These are phyloP conservation scores for Lachancea quebecensis DNA, from an alignment of 805 yeast genomes.

Conservation along the genomic window DNA sequence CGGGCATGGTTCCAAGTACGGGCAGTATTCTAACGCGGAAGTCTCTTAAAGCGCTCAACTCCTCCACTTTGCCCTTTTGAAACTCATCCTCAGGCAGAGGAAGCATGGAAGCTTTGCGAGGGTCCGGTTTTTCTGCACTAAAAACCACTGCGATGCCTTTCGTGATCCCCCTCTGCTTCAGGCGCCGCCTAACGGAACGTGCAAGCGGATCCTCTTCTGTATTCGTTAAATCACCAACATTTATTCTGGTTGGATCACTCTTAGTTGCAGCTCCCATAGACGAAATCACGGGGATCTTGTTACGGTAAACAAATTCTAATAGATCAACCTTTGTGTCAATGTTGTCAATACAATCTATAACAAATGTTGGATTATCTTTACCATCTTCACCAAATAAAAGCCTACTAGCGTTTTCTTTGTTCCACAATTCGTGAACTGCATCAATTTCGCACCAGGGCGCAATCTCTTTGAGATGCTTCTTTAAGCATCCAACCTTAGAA, in stretches of 20 bases:
- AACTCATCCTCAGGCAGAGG: conserved; percentile 81
- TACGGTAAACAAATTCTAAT: conserved; percentile 59
- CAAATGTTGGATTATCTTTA: conserved; percentile 53
- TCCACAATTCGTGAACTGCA: conserved; percentile 73
- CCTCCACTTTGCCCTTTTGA: conserved; percentile 76
- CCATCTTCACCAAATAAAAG: conserved; percentile 44
- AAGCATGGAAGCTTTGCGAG: conserved; percentile 78
- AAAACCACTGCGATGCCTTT: conserved; percentile 80
- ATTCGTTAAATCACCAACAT: conserved; percentile 78
- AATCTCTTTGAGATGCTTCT: conserved; percentile 55
- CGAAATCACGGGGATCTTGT: conserved; percentile 63
- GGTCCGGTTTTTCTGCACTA: conserved; percentile 95
- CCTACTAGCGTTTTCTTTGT: conserved; percentile 53
- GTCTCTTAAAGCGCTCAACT: conserved; percentile 77
- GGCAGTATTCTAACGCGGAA: conserved; percentile 94
- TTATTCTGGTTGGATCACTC: conserved; percentile 88
- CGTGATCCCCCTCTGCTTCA: conserved; percentile 70
- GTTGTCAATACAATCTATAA: conserved; percentile 94
- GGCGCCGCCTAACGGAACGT: conserved; percentile 74
- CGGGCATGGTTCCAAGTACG: conserved; percentile 95
- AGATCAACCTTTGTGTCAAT: conserved; percentile 95
- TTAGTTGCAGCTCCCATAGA: conserved; percentile 98
- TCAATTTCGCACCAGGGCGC: conserved; percentile 95
- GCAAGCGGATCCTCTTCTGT: conserved; percentile 95
- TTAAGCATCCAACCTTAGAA: conserved; percentile 77